Evolutionary conservation across 257 asterid species (phyloP).

Genomic region (Ilex asprella): DNA sequence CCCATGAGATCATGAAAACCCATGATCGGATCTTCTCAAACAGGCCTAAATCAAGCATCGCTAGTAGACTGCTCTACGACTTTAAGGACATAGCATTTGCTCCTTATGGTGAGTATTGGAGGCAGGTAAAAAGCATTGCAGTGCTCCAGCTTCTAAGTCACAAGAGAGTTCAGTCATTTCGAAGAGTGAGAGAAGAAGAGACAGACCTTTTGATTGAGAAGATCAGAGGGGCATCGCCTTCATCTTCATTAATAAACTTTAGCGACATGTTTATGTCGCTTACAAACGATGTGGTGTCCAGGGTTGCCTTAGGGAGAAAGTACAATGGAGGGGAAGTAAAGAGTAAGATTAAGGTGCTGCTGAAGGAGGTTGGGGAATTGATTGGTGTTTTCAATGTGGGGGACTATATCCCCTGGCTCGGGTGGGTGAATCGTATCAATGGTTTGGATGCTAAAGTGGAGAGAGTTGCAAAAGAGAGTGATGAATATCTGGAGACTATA

Average conservation of each 20-base stretch:
- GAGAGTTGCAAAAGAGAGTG: constrained; percentile 21
- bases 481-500: constrained; percentile 30
- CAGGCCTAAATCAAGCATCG: not conserved
- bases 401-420: constrained; percentile 36
- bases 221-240: not conserved
- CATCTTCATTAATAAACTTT: constrained; percentile 3
- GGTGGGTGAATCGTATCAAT: constrained; percentile 21
- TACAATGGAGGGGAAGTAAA: constrained; percentile 17
- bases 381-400: constrained; percentile 18
- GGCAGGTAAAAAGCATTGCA: not conserved
- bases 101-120: not conserved
- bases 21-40: constrained; percentile 3
- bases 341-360: constrained; percentile 7
- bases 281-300: constrained; percentile 25
- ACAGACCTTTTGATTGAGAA: not conserved
- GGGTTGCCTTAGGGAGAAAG: constrained; percentile 9
- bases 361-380: not conserved
- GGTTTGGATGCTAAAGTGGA: constrained; percentile 29
- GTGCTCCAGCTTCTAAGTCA: constrained; percentile 4
- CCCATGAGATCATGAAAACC: constrained; percentile 1
- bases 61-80: not conserved
- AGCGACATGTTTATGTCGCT: constrained; percentile 15
- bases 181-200: not conserved
- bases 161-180: constrained; percentile 2
- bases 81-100: not conserved